phyloP scores from a whole-genome alignment of 2,329 filamentous ascomycete species.

The Iodosphaeria phyllophila region DNA sequence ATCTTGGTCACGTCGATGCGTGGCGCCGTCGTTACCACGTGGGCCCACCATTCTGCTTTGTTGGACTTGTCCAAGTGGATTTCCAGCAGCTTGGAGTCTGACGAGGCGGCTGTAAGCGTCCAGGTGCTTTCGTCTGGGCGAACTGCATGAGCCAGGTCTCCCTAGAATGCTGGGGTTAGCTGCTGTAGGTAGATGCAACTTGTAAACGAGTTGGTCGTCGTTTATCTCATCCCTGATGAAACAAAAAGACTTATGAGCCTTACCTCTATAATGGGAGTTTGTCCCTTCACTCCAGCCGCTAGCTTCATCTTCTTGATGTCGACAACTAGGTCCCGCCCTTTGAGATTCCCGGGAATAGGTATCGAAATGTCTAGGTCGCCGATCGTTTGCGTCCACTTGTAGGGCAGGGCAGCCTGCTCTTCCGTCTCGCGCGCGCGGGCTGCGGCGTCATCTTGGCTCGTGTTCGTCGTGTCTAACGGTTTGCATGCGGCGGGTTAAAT shows the following conservation, averaged over 20 bases:
- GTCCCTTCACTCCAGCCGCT: slow-evolving; percentile 70
- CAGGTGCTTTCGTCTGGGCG: slow-evolving; percentile 78
- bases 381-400: slow-evolving; percentile 95
- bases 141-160: slow-evolving; percentile 66
- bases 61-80: slow-evolving; percentile 90
- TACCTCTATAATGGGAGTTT: slow-evolving; percentile 70
- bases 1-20: slow-evolving; percentile 94
- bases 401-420: slow-evolving; percentile 81
- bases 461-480: no score
- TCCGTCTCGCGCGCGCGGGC: slow-evolving; percentile 54
- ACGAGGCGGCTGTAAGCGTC: slow-evolving; percentile 58
- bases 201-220: no score
- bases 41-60: slow-evolving; percentile 97
- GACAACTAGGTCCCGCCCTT: slow-evolving; percentile 68
- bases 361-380: slow-evolving; percentile 68
- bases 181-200: neutral
- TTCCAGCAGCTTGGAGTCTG: slow-evolving; percentile 51
- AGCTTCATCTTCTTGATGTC: slow-evolving; percentile 65
- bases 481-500: no score
- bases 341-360: slow-evolving; percentile 59
- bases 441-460: slow-evolving; percentile 37
- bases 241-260: no score
- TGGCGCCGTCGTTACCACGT: slow-evolving; percentile 72
- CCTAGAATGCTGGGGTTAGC: no score
- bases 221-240: no score